Percentiles rank a stretch among this genome's conserved stretches.
Conservation (phyloP, 1,139 yeast genomes). For the Taphrina betulina region DNA sequence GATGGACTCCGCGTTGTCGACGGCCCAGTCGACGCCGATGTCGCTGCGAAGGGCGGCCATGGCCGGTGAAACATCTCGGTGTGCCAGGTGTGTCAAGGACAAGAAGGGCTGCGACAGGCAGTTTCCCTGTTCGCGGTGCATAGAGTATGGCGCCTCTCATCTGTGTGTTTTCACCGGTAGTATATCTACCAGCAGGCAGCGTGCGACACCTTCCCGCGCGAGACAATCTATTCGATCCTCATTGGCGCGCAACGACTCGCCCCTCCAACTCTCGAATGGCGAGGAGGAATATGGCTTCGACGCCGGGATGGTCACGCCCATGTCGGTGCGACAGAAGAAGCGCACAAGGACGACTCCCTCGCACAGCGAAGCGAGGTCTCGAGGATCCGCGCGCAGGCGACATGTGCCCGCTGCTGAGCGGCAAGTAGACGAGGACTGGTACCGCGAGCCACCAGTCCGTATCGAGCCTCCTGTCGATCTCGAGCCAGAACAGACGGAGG, state of each 20-base stretch:
- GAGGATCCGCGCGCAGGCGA: background rate
- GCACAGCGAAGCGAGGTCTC: too few species aligned
- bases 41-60: background rate
- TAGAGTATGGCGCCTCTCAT: background rate
- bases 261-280: background rate
- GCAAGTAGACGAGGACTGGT: slow-evolving; percentile 20
- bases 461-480: background rate
- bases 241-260: background rate
- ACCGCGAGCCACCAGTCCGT: slow-evolving; percentile 2
- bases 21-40: too few species aligned
- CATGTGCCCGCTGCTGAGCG: background rate
- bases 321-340: background rate
- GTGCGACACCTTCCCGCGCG: background rate
- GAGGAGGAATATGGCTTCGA: background rate
- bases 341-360: too few species aligned
- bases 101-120: slow-evolving; percentile 15
- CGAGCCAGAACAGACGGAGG: slow-evolving; percentile 24
- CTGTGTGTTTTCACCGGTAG: slow-evolving; percentile 6
- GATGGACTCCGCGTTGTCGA: background rate
- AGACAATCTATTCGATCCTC: background rate
- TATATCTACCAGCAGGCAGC: background rate
- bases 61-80: slow-evolving; percentile 1
- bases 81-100: slow-evolving; percentile 5
- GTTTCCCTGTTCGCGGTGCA: slow-evolving; percentile 2
- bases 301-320: background rate